These are phyloP conservation scores for Macrocystidia cucumis DNA, from an alignment of 1,284 basidiomycete genomes.

Conservation along the genomic window DNA sequence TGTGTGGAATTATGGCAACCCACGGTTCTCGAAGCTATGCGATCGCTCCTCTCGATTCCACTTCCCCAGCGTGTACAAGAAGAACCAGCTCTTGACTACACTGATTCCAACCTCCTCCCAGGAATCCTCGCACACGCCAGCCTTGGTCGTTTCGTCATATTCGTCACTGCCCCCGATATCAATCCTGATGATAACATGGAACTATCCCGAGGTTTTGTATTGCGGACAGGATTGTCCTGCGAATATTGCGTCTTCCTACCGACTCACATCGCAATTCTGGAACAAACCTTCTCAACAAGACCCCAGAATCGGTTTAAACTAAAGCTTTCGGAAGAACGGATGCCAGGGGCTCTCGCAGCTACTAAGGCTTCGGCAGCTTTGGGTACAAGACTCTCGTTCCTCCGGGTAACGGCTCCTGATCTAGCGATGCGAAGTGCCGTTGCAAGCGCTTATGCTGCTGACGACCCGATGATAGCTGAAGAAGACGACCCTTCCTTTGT, in stretches of 20 bases:
- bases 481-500: conserved; percentile 36
- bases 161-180: conserved; percentile 70
- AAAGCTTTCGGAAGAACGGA: conserved; percentile 54
- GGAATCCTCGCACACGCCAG: conserved; percentile 56
- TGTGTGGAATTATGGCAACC: conserved; percentile 72
- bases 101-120: conserved; percentile 36
- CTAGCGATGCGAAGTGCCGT: conserved; percentile 48
- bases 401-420: conserved; percentile 38
- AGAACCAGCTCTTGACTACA: conserved; percentile 18
- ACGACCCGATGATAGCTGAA: conserved; percentile 51
- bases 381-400: conserved; percentile 25
- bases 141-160: conserved; percentile 56
- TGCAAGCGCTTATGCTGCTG: conserved; percentile 55
- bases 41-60: conserved; percentile 15
- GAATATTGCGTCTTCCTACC: conserved; percentile 54
- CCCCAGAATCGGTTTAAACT: conserved; percentile 41
- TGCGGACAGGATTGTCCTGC: conserved; percentile 49
- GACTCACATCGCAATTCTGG: conserved; percentile 37
- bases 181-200: conserved; percentile 62
- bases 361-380: conserved; percentile 28
- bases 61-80: background rate
- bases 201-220: conserved; percentile 66
- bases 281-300: conserved; percentile 26
- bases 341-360: conserved; percentile 46
- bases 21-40: conserved; percentile 48